Percentiles rank a stretch among this genome's conserved stretches.
phyloP scores from a whole-genome alignment of 305 asterid genomes.

The Euphrasia arctica region DNA sequence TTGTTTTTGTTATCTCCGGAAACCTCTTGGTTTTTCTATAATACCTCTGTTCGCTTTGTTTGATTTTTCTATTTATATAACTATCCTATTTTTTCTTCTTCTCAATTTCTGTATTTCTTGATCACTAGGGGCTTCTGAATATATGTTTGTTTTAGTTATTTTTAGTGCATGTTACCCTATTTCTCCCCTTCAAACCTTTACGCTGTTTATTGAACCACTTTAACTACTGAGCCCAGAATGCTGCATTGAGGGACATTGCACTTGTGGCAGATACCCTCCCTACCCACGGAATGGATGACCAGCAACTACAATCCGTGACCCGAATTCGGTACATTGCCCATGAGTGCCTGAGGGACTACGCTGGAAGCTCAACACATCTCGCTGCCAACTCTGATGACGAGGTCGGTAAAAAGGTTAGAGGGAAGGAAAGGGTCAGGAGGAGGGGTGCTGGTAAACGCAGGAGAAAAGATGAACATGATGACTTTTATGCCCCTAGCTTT shows the following conservation, averaged over 20 bases:
- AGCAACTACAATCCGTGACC: conserved; percentile 63
- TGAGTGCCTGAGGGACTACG: conserved; percentile 74
- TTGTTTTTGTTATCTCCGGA: neutral
- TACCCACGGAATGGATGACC: conserved; percentile 84
- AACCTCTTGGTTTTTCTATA: neutral
- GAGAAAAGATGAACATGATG: conserved; percentile 64
- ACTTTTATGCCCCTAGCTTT: conserved; percentile 33
- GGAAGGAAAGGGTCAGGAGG: conserved; percentile 87
- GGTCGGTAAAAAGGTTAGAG: conserved; percentile 52
- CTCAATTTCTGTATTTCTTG: too few species aligned
- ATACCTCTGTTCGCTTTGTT: neutral
- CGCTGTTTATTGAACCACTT: conserved; percentile 16
- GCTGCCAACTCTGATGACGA: conserved; percentile 47
- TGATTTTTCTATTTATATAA: neutral
- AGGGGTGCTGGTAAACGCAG: conserved; percentile 63
- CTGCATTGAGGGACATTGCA: conserved; percentile 82
- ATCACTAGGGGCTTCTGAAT: neutral
- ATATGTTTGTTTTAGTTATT: neutral
- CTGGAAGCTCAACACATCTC: conserved; percentile 39
- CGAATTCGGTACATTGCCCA: conserved; percentile 71
- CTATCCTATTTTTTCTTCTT: neutral
- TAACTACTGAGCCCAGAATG: conserved; percentile 43
- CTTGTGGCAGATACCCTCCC: conserved; percentile 69
- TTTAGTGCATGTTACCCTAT: neutral
- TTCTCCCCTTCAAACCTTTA: neutral